Percentiles rank a stretch among this genome's conserved stretches.
phyloP scores from a whole-genome alignment of 768 basidiomycete species.

The Russula ochroleuca region DNA sequence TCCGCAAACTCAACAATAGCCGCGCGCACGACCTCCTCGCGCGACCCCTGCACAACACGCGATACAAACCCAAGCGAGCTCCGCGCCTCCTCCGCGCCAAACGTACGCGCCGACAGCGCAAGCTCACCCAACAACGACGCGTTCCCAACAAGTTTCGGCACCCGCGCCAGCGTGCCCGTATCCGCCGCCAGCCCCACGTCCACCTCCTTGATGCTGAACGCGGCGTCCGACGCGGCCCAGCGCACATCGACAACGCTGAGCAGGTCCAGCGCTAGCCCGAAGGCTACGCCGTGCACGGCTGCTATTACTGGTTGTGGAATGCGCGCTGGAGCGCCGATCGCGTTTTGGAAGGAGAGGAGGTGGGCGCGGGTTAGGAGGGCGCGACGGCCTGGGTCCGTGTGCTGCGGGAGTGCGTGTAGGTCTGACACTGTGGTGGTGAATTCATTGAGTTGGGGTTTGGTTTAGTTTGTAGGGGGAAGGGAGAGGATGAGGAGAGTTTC shows the following conservation, averaged over 20 bases:
- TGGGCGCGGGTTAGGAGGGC: conserved; percentile 47
- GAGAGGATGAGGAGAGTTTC: neutral
- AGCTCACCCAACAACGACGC: conserved; percentile 68
- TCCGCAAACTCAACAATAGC: conserved; percentile 59
- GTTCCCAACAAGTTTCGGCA: conserved; percentile 76
- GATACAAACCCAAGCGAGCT: conserved; percentile 68
- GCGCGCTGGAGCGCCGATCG: conserved; percentile 62
- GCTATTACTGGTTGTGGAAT: conserved; percentile 79
- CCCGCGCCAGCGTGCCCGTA: conserved; percentile 77
- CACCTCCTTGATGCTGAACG: conserved; percentile 80
- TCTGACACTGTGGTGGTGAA: conserved; percentile 6
- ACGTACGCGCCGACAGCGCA: conserved; percentile 68
- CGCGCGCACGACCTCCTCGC: conserved; percentile 58
- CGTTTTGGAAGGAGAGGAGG: conserved; percentile 60
- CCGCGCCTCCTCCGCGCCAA: conserved; percentile 62
- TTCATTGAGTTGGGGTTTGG: neutral
- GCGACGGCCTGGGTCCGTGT: conserved; percentile 48
- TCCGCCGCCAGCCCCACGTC: conserved; percentile 86
- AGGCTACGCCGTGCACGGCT: conserved; percentile 68
- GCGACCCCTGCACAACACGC: conserved; percentile 53
- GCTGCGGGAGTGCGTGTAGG: conserved; percentile 33
- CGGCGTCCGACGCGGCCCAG: conserved; percentile 56
- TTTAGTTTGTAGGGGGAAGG: neutral
- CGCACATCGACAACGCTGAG: conserved; percentile 75
- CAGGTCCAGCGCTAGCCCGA: conserved; percentile 80